Conservation (phyloP, 2,329 filamentous ascomycete genomes). For the Penicillium freii region DNA sequence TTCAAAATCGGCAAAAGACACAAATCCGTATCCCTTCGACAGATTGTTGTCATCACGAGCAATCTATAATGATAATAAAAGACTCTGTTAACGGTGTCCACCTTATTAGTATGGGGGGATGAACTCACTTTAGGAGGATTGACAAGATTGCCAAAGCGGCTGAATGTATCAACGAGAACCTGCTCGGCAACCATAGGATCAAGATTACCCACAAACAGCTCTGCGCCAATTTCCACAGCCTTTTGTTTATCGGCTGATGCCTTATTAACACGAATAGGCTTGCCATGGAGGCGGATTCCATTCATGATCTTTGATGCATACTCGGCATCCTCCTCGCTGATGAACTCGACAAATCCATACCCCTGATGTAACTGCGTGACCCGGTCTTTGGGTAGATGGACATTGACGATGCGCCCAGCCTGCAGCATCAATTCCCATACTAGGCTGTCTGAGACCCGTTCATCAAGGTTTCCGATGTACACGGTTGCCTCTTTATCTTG, state of each 20-base stretch:
- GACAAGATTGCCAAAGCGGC: constrained; percentile 82
- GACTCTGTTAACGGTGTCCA: constrained; percentile 1
- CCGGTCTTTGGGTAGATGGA: constrained; percentile 96
- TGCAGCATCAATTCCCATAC: constrained; percentile 99
- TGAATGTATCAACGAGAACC: constrained; percentile 91
- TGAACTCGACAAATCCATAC: constrained; percentile 98
- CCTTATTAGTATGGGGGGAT: not conserved
- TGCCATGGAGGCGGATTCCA: constrained; percentile 86
- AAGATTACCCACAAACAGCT: constrained; percentile 94
- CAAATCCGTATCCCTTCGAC: constrained; percentile 94
- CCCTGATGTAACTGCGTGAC: constrained; percentile 96
- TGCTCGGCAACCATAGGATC: constrained; percentile 95
- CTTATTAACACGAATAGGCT: constrained; percentile 96
- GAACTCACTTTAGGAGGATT: constrained; percentile 73
- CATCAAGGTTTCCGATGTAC: constrained; percentile 97
- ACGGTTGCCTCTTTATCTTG: constrained; percentile 98
- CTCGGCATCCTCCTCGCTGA: constrained; percentile 90
- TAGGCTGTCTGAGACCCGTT: constrained; percentile 84
- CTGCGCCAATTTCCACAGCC: constrained; percentile 87
- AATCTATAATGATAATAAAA: constrained; percentile 45
- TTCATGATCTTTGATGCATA: constrained; percentile 98
- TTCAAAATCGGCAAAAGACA: constrained; percentile 90
- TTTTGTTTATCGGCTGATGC: constrained; percentile 90
- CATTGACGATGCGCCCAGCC: constrained; percentile 94
- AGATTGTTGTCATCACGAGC: constrained; percentile 84